Evolutionary conservation across 768 basidiomycete genomes (phyloP).

Genomic region (Rhizopogon vulgaris): DNA sequence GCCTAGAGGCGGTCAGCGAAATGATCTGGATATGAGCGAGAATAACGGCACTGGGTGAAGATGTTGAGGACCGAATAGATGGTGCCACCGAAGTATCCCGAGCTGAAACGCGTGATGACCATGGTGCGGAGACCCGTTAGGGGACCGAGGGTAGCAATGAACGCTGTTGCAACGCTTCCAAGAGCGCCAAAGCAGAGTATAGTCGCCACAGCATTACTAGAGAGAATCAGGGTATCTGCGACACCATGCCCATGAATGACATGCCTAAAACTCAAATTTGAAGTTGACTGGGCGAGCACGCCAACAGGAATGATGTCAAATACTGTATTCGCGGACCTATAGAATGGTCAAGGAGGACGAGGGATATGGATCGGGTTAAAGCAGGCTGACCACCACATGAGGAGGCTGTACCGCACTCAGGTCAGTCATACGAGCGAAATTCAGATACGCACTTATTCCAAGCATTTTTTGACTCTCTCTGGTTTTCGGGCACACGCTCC

Average conservation of each 20-base stretch:
- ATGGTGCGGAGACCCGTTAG: constrained; percentile 49
- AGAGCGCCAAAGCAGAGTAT: constrained; percentile 42
- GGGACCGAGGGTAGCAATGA: constrained; percentile 50
- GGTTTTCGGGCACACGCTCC: constrained; percentile 46
- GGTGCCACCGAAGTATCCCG: constrained; percentile 42
- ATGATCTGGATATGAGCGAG: not conserved
- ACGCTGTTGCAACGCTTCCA: constrained; percentile 36
- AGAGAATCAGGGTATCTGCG: not conserved
- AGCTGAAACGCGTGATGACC: constrained; percentile 43
- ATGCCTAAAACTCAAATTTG: constrained; percentile 40
- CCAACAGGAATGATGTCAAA: constrained; percentile 47
- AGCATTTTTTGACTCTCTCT: constrained; percentile 36
- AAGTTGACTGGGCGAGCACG: constrained; percentile 40
- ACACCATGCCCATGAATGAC: constrained; percentile 10
- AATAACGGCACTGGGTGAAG: constrained; percentile 34
- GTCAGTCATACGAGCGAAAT: constrained; percentile 1
- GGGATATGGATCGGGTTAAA: too few relatives aligned
- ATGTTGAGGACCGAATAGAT: constrained; percentile 50
- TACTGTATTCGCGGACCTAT: constrained; percentile 42
- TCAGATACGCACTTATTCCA: constrained; percentile 36
- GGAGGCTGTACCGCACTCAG: constrained; percentile 21
- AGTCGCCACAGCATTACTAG: constrained; percentile 37
- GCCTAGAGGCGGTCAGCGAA: constrained; percentile 14
- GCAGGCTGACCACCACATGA: constrained; percentile 38
- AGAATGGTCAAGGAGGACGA: not conserved